Conservation (phyloP, 2,329 filamentous ascomycete genomes). For the Cercospora sp. region DNA sequence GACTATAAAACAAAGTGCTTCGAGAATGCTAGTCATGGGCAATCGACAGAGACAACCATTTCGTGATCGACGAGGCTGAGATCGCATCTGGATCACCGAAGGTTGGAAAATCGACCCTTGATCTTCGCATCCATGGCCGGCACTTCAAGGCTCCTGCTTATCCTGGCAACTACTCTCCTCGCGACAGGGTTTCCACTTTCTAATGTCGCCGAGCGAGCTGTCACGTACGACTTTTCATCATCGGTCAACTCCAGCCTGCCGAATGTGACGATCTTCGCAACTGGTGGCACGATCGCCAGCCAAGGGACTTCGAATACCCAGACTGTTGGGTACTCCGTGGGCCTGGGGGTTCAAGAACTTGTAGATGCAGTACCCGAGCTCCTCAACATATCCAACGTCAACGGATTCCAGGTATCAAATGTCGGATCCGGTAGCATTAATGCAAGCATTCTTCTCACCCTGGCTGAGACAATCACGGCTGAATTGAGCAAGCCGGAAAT, state of each 20-base stretch:
- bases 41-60: neutral
- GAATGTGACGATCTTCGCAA: slow-evolving; percentile 59
- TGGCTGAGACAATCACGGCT: slow-evolving; percentile 52
- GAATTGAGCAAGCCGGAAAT: slow-evolving; percentile 50
- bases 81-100: neutral
- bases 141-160: neutral
- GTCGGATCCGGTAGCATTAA: slow-evolving; percentile 46
- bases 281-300: slow-evolving; percentile 61
- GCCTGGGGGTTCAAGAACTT: slow-evolving; percentile 53
- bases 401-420: slow-evolving; percentile 49
- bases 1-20: neutral
- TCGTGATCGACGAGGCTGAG: neutral
- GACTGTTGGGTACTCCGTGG: slow-evolving; percentile 57
- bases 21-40: neutral
- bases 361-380: slow-evolving; percentile 58
- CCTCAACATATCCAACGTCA: slow-evolving; percentile 56
- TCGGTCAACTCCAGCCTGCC: slow-evolving; percentile 50
- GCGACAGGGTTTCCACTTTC: slow-evolving; percentile 3
- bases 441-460: slow-evolving; percentile 49
- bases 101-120: neutral
- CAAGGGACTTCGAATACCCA: slow-evolving; percentile 51
- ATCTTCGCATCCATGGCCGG: neutral
- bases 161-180: neutral
- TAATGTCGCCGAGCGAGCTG: neutral
- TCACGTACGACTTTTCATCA: slow-evolving; percentile 19